Evolutionary conservation across 2,329 filamentous ascomycete genomes (phyloP).

Genomic region (Gaeumannomyces tritici): DNA sequence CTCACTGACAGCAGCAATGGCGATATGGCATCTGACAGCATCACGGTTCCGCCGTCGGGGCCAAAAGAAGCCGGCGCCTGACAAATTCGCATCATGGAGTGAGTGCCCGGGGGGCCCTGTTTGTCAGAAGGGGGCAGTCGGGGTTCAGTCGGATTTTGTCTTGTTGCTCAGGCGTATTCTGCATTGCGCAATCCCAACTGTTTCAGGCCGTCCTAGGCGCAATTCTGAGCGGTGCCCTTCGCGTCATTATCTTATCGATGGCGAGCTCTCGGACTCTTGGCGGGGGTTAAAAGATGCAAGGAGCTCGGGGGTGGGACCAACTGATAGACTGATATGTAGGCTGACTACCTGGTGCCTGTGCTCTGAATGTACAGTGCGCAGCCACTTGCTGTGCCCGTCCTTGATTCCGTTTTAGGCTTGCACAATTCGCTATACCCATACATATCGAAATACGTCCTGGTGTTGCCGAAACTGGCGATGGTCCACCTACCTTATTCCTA

Average conservation of each 20-base stretch:
- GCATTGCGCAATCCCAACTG: neutral
- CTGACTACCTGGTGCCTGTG: no score
- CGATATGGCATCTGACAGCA: neutral
- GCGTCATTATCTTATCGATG: neutral
- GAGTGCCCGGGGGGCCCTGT: neutral
- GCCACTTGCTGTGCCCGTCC: no score
- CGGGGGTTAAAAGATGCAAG: no score
- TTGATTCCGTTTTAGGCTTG: no score
- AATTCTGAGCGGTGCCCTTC: neutral
- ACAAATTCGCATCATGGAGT: neutral
- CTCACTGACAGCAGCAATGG: neutral
- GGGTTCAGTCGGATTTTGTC: no score
- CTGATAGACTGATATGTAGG: no score
- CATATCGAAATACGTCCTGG: no score
- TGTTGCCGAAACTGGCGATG: no score
- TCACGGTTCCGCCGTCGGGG: neutral
- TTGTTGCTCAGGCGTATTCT: neutral
- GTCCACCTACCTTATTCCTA: no score
- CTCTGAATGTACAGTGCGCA: no score
- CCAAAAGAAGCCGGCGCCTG: neutral
- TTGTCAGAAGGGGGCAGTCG: neutral
- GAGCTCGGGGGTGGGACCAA: no score
- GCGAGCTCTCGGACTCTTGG: neutral
- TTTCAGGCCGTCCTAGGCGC: neutral
- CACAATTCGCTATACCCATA: no score